phyloP scores from a whole-genome alignment of 139 green algal species.

The Chlorella sp. region DNA sequence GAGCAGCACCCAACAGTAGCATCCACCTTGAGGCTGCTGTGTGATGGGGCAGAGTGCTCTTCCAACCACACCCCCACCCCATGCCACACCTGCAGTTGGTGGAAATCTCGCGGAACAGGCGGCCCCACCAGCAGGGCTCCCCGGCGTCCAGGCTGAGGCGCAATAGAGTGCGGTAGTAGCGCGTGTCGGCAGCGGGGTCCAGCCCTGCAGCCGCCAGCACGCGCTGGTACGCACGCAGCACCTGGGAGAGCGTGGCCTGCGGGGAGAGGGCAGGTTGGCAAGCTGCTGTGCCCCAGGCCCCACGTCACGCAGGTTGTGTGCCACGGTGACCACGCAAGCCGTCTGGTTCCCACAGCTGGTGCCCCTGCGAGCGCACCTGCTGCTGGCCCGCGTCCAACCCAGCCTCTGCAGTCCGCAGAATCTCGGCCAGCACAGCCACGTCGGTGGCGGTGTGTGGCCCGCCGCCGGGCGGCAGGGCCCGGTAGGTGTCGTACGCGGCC shows the following conservation, averaged over 20 bases:
- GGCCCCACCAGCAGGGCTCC: conserved; percentile 21
- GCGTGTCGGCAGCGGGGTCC: neutral
- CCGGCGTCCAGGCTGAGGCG: conserved; percentile 14
- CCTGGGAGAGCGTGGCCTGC: conserved; percentile 11
- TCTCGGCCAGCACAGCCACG: conserved; percentile 1
- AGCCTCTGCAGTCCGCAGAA: neutral
- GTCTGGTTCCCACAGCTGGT: too few relatives aligned
- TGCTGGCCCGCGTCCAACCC: neutral
- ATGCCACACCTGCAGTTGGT: neutral
- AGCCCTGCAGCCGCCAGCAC: neutral
- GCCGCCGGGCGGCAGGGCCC: neutral
- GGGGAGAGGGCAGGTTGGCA: neutral
- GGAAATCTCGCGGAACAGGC: conserved; percentile 11
- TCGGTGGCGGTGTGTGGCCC: neutral
- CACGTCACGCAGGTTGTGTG: too few relatives aligned
- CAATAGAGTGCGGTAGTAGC: conserved; percentile 16
- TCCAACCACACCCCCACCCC: neutral
- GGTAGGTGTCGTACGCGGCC: neutral
- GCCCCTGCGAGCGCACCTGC: neutral
- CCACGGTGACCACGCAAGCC: too few relatives aligned
- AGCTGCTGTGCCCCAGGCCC: too few relatives aligned
- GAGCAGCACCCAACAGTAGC: too few relatives aligned
- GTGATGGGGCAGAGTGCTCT: neutral
- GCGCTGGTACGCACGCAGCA: conserved; percentile 5
- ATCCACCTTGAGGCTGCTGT: too few relatives aligned